These are phyloP conservation scores for Pestalotiopsis sp. DNA, from an alignment of 2,329 filamentous ascomycete genomes.

Conservation along the genomic window DNA sequence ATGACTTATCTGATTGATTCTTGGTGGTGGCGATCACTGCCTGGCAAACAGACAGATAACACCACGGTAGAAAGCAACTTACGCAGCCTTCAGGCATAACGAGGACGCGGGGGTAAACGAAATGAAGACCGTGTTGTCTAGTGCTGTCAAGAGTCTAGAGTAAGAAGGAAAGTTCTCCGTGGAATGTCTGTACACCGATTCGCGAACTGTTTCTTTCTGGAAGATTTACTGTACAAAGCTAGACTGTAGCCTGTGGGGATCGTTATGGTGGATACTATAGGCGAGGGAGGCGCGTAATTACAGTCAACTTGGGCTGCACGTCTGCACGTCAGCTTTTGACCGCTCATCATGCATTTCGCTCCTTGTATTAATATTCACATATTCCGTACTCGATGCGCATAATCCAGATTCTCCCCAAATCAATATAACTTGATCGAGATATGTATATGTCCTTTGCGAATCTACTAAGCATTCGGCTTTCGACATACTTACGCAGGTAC, in stretches of 20 bases:
- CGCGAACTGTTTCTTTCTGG: neutral
- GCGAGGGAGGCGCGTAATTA: neutral
- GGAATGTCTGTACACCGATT: neutral
- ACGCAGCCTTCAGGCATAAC: neutral
- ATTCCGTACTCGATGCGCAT: neutral
- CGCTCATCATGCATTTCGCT: neutral
- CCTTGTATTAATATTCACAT: neutral
- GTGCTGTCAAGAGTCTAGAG: neutral
- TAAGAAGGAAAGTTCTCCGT: neutral
- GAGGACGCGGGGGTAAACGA: neutral
- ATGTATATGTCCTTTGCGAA: neutral
- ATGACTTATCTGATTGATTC: neutral
- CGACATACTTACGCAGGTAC: neutral
- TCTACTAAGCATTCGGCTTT: neutral
- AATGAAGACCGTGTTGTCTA: neutral
- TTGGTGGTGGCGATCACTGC: neutral
- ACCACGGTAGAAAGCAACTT: neutral
- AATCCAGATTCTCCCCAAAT: neutral
- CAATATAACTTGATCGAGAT: neutral
- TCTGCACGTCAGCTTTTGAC: neutral
- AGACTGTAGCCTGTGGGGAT: neutral
- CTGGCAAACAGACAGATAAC: too few relatives aligned
- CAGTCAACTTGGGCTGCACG: neutral
- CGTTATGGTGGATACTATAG: neutral
- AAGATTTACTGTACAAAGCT: neutral